phyloP scores from a whole-genome alignment of 176 grass and related monocot genomes.

The Paspalum notatum region DNA sequence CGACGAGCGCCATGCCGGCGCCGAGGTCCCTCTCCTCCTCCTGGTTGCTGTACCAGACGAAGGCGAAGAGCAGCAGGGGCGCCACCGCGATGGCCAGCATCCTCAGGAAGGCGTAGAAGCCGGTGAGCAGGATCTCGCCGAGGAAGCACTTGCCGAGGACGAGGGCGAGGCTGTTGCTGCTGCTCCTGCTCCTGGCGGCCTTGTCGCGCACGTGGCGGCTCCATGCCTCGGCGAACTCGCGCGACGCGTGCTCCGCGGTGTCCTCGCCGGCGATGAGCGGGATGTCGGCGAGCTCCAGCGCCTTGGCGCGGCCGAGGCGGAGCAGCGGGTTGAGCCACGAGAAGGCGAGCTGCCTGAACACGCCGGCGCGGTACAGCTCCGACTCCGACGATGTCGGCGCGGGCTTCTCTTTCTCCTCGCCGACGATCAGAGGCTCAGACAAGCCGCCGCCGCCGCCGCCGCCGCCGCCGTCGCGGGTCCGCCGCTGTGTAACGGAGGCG shows the following conservation, averaged over 20 bases:
- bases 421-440: constrained; percentile 51
- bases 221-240: constrained; percentile 56
- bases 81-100: constrained; percentile 44
- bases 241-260: constrained; percentile 45
- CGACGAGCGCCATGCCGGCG: constrained; percentile 49
- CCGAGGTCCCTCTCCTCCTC: constrained; percentile 50
- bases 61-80: constrained; percentile 69
- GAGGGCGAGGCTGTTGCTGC: constrained; percentile 44
- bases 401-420: constrained; percentile 18
- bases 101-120: constrained; percentile 69
- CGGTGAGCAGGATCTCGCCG: constrained; percentile 60
- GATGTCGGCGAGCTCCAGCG: constrained; percentile 66
- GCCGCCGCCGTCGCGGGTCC: not conserved
- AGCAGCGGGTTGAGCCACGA: constrained; percentile 88
- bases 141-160: constrained; percentile 63
- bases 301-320: constrained; percentile 64
- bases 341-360: constrained; percentile 68
- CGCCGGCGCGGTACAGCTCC: constrained; percentile 46
- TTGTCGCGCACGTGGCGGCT: constrained; percentile 54
- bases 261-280: constrained; percentile 69
- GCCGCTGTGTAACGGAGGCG: not conserved
- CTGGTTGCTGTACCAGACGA: constrained; percentile 62
- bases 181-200: constrained; percentile 28
- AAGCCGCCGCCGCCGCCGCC: constrained; percentile 6
- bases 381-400: constrained; percentile 17